Conservation (phyloP, 768 basidiomycete genomes). For the Agrocybe chaxingu region DNA sequence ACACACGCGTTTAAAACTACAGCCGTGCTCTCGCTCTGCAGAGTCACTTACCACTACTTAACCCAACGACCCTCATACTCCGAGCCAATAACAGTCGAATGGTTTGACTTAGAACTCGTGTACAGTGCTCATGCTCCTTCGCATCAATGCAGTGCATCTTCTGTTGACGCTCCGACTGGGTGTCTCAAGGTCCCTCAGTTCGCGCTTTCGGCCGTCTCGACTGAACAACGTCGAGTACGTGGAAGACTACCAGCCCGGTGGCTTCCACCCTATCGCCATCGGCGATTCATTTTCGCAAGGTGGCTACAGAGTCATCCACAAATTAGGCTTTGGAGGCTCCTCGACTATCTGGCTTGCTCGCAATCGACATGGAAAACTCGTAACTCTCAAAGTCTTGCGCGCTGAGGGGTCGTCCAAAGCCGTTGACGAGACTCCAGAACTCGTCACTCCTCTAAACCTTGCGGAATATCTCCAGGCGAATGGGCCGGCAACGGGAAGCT, state of each 20-base stretch:
- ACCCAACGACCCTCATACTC: no score
- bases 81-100: no score
- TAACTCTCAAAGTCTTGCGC: conserved; percentile 33
- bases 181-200: no score
- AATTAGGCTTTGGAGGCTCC: conserved; percentile 41
- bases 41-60: no score
- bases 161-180: no score
- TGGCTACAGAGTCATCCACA: conserved; percentile 45
- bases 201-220: conserved; percentile 20
- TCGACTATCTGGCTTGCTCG: conserved; percentile 37
- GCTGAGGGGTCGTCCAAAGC: conserved; percentile 26
- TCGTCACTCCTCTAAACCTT: conserved; percentile 32
- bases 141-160: no score
- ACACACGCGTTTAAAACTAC: no score
- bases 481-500: conserved; percentile 4
- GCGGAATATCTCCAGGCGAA: conserved; percentile 23
- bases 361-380: conserved; percentile 22
- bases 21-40: no score
- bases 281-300: conserved; percentile 45
- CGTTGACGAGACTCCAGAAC: conserved; percentile 21
- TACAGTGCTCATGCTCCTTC: no score
- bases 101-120: no score
- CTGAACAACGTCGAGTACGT: conserved; percentile 36
- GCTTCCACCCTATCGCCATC: conserved; percentile 48
- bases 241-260: conserved; percentile 48